These are phyloP conservation scores for Prunus campanulata DNA, from an alignment of 306 rosid genomes.

Conservation along the genomic window DNA sequence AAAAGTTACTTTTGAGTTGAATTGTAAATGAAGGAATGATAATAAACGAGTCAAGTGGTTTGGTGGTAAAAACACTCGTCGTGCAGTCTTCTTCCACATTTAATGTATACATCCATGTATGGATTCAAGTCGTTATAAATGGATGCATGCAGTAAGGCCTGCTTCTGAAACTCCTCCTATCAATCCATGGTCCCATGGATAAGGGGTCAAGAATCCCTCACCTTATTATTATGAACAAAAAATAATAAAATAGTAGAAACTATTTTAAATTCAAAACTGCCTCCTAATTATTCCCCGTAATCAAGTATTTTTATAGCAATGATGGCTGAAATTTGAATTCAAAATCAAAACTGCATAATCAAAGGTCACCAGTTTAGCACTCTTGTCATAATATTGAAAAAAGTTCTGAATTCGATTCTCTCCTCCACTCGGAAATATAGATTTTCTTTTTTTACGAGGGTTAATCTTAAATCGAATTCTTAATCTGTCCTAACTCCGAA, in stretches of 20 bases:
- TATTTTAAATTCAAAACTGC: too few relatives aligned
- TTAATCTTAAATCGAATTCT: too few relatives aligned
- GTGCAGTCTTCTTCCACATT: not conserved
- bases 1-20: not conserved
- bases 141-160: not conserved
- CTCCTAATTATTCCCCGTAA: constrained; percentile 3
- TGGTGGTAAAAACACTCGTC: not conserved
- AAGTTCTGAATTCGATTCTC: too few relatives aligned
- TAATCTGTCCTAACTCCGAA: too few relatives aligned
- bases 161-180: too few relatives aligned
- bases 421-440: too few relatives aligned
- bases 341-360: not conserved
- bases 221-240: too few relatives aligned
- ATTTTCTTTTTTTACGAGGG: fast-evolving
- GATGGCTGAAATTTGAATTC: constrained; percentile 22
- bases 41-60: not conserved
- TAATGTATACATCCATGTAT: not conserved
- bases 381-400: too few relatives aligned
- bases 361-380: not conserved
- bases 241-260: too few relatives aligned
- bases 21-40: not conserved
- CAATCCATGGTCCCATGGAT: not conserved
- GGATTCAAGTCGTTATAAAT: not conserved
- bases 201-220: too few relatives aligned
- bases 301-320: constrained; percentile 6